phyloP scores from a whole-genome alignment of 345 rosid genomes.

The Salix brachista region DNA sequence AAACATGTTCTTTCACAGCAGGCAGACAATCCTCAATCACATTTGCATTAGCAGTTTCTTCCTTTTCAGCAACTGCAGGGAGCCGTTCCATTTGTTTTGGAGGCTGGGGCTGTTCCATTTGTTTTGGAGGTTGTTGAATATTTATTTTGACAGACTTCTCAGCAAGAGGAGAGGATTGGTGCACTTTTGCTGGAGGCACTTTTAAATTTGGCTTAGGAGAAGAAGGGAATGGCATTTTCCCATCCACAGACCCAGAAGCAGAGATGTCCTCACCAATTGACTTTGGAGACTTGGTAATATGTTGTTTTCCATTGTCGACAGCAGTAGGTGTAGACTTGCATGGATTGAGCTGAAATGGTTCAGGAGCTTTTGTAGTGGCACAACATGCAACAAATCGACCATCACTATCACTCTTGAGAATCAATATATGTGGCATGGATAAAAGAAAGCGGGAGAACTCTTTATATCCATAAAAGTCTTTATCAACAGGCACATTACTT shows the following conservation, averaged over 20 bases:
- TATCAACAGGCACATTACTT: slow-evolving; percentile 38
- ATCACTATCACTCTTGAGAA: slow-evolving; percentile 35
- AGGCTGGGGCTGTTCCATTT: background rate
- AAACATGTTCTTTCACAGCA: slow-evolving; percentile 19
- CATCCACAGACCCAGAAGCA: slow-evolving; percentile 22
- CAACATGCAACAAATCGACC: slow-evolving; percentile 39
- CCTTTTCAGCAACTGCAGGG: slow-evolving; percentile 14
- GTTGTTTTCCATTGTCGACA: slow-evolving; percentile 11
- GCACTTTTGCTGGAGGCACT: slow-evolving; percentile 15
- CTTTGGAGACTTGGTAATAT: slow-evolving; percentile 7
- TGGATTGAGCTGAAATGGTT: slow-evolving; percentile 18
- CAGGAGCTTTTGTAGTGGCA: slow-evolving; percentile 25
- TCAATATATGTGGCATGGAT: slow-evolving; percentile 57
- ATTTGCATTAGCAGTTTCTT: slow-evolving; percentile 8
- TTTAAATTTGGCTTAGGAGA: slow-evolving; percentile 14
- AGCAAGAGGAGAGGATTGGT: slow-evolving; percentile 13
- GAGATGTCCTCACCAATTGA: slow-evolving; percentile 19
- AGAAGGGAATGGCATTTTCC: slow-evolving; percentile 2
- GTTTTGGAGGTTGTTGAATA: background rate
- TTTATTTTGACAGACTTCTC: slow-evolving; percentile 24
- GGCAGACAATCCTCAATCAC: slow-evolving; percentile 14
- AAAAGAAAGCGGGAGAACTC: slow-evolving; percentile 56
- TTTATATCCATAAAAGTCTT: slow-evolving; percentile 57
- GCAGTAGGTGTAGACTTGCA: slow-evolving; percentile 6
- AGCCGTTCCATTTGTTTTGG: slow-evolving; percentile 18